A percentile compares a stretch with the other conserved stretches of the same genome.
Evolutionary conservation across 2,329 filamentous ascomycete species (phyloP).

Genomic region (Alternaria sp.): DNA sequence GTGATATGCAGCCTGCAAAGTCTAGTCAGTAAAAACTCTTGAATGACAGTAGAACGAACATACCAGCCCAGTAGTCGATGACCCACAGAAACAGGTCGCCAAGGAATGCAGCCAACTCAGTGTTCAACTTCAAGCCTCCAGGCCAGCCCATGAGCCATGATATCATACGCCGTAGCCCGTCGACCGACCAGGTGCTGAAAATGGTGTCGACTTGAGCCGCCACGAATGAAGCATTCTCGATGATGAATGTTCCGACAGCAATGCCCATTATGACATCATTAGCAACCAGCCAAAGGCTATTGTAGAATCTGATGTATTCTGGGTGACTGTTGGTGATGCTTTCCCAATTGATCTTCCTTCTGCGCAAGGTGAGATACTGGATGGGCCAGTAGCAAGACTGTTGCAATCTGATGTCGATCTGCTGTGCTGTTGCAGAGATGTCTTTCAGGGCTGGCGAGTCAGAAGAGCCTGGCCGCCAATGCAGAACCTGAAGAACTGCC

Average conservation of each 20-base stretch:
- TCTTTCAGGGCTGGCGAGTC: conserved; percentile 90
- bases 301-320: conserved; percentile 99
- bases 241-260: conserved; percentile 93
- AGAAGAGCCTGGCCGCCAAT: conserved; percentile 79
- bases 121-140: conserved; percentile 93
- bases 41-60: conserved; percentile 34
- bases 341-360: conserved; percentile 90
- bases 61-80: conserved; percentile 95
- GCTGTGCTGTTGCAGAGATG: conserved; percentile 94
- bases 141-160: conserved; percentile 91
- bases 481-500: conserved; percentile 77
- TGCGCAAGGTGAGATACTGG: conserved; percentile 91
- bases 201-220: conserved; percentile 80
- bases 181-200: conserved; percentile 83
- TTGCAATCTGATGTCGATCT: conserved; percentile 94
- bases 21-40: conserved; percentile 18
- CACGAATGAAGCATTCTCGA: conserved; percentile 89
- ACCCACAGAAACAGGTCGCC: conserved; percentile 98
- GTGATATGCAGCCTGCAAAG: conserved; percentile 73
- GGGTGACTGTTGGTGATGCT: conserved; percentile 95
- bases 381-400: conserved; percentile 99
- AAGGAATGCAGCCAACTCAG: conserved; percentile 89
- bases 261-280: conserved; percentile 99
- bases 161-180: conserved; percentile 87
- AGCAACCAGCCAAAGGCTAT: conserved; percentile 96